Percentiles rank a stretch among this genome's conserved stretches.
Evolutionary conservation across 164 flowering plant genomes (phyloP).

Genomic region (Piper betle): DNA sequence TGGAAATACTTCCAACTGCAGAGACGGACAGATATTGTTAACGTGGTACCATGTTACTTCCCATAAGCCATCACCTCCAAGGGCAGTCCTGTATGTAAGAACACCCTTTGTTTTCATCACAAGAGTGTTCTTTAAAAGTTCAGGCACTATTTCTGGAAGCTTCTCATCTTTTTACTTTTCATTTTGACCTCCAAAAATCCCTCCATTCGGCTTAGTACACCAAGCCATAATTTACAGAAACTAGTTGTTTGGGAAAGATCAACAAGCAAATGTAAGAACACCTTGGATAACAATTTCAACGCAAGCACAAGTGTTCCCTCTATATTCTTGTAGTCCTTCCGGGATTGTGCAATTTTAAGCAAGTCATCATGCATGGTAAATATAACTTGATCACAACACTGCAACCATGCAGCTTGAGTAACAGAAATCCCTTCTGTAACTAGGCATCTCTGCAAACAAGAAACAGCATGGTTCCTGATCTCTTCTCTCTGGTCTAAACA

Average conservation of each 20-base stretch:
- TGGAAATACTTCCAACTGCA: constrained; percentile 22
- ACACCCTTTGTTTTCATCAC: constrained; percentile 22
- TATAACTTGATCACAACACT: constrained; percentile 25
- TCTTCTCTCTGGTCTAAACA: constrained; percentile 35
- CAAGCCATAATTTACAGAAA: constrained; percentile 29
- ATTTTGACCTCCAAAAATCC: constrained; percentile 23
- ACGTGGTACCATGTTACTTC: constrained; percentile 28
- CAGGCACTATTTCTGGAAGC: constrained; percentile 24
- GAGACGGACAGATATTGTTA: constrained; percentile 20
- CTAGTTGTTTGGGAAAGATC: constrained; percentile 14
- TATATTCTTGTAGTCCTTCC: constrained; percentile 27
- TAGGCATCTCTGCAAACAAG: constrained; percentile 22
- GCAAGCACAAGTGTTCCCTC: constrained; percentile 27
- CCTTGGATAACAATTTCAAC: constrained; percentile 21
- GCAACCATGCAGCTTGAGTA: constrained; percentile 19
- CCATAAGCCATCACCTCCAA: constrained; percentile 28
- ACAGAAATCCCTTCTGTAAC: constrained; percentile 17
- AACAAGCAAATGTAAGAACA: constrained; percentile 19
- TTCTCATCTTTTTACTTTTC: constrained; percentile 28
- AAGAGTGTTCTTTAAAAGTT: constrained; percentile 24
- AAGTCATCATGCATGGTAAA: constrained; percentile 31
- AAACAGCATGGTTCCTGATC: constrained; percentile 25
- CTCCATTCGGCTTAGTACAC: constrained; percentile 26
- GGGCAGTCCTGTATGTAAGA: constrained; percentile 17
- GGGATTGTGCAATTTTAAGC: constrained; percentile 25